Evolutionary conservation across 2,329 filamentous ascomycete genomes (phyloP).

Genomic region (Fusarium subtropicale): DNA sequence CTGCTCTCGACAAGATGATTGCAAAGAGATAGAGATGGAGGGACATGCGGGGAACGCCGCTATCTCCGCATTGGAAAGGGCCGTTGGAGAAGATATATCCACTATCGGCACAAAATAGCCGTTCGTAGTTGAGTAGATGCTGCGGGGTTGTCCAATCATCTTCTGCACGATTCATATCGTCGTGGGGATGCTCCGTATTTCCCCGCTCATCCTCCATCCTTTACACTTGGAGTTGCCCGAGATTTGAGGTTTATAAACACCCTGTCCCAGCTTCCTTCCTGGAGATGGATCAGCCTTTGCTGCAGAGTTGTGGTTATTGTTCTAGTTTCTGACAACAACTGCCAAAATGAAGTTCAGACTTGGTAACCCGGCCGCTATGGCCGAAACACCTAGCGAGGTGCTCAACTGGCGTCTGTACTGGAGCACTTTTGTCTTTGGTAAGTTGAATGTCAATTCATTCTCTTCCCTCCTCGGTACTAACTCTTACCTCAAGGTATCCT

Average conservation of each 20-base stretch:
- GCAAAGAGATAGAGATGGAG: background rate
- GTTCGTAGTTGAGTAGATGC: constrained; percentile 8
- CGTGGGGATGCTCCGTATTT: background rate
- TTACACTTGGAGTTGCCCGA: background rate
- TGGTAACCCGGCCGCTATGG: constrained; percentile 28
- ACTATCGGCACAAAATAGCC: constrained; percentile 22
- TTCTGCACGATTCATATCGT: background rate
- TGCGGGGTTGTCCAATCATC: constrained; percentile 8
- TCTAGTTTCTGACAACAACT: background rate
- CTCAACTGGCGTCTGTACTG: constrained; percentile 28
- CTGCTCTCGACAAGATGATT: background rate
- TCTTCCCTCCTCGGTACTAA: background rate
- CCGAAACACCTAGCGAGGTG: constrained; percentile 23
- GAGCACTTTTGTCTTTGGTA: constrained; percentile 29
- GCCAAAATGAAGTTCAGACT: constrained; percentile 26
- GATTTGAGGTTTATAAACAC: constrained; percentile 2
- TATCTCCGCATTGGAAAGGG: constrained; percentile 5
- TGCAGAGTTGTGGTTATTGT: background rate
- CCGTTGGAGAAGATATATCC: background rate
- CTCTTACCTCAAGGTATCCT: background rate
- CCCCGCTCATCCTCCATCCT: background rate
- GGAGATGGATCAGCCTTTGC: background rate
- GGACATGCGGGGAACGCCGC: background rate
- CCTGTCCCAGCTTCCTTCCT: background rate
- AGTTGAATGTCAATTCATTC: fast-evolving